These are phyloP conservation scores for Hymenoscyphus fraxineus DNA, from an alignment of 2,329 filamentous ascomycete species.

Conservation along the genomic window DNA sequence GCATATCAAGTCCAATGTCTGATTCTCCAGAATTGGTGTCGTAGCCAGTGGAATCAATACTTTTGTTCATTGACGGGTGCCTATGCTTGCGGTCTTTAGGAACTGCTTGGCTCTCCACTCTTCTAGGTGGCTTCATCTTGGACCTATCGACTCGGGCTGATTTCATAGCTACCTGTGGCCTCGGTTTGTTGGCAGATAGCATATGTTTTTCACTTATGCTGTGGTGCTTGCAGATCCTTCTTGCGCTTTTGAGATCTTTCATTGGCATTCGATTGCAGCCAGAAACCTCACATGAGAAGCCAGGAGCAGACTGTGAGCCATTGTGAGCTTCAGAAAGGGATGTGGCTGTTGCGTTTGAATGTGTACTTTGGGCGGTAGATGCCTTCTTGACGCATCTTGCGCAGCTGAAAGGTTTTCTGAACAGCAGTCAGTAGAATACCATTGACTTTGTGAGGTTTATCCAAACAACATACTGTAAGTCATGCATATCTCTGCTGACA, in stretches of 20 bases:
- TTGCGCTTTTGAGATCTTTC: not conserved
- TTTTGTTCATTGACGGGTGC: not conserved
- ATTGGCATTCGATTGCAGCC: not conserved
- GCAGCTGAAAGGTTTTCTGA: not conserved
- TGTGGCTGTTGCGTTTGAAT: not conserved
- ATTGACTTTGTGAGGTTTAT: not conserved
- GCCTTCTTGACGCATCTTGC: not conserved
- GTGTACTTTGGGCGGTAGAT: not conserved
- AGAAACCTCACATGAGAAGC: not conserved
- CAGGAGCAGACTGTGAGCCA: not conserved
- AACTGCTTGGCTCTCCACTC: not conserved
- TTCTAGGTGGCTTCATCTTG: not conserved
- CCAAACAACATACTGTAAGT: not conserved
- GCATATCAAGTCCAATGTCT: not conserved
- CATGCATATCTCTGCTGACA: slow-evolving; percentile 12
- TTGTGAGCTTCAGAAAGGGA: not conserved
- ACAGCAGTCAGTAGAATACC: not conserved
- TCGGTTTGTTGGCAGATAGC: slow-evolving; percentile 2
- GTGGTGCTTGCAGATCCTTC: not conserved
- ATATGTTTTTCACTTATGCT: not conserved
- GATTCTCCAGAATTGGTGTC: not conserved
- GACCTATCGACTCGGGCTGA: not conserved
- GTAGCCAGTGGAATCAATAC: not conserved
- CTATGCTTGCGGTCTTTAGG: not conserved
- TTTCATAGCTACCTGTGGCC: not conserved